Base-by-base conservation (phyloP, 2,329 filamentous ascomycete species). In the Arthrinium phaeospermum region DNA sequence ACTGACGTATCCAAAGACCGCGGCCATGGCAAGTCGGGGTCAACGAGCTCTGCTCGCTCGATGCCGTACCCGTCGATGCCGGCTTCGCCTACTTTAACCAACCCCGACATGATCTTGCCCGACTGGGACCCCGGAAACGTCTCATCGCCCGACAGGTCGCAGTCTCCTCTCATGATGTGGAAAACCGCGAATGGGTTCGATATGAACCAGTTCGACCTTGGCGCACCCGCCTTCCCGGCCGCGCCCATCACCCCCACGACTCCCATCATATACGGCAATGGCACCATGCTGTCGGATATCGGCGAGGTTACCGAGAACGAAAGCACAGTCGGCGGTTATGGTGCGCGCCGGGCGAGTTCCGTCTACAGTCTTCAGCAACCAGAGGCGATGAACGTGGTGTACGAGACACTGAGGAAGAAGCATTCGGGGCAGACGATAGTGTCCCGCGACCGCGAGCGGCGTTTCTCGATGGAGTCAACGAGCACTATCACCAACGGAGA, bases 81-180 rank as follows among this genome's bases (percentile, higher is more conserved):
- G 75, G 91, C 90, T 16, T 97, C 94, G 73, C 95, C 95, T 67
- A 97, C 95, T 2, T 86, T 98, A 78, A 97, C 94, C 71, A 97
- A 98, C 82, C 94, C 95, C 70, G 95, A 97, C 81, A 95, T 98
- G 94, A 97, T 98, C 78, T 85, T 98, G 70, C 95, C 95, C 73
- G 91, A 93, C 80, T 91, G 92, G 79, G 46, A 46, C 46, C 89
- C 91, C 75, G 87, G 87, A 81, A 80, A 88, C 81, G 81, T 85
- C 81, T 83, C 88, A 79, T 85, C 87, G 80, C 84, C 87, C 79
- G 83, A 89, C 78, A 82, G 83, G 79, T 84, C 87, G 72, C 86
- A 87, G 73, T 85, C 87, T 77, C 83, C 86, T 44, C 78, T 89
- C n/a, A 83, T 81, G 75, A 83, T 86, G 81, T 89, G 88, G 88